A percentile compares a stretch with the other conserved stretches of the same genome.
Conservation (phyloP, 371 early-diverging fungal genomes). For the Actinomucor elegans region DNA sequence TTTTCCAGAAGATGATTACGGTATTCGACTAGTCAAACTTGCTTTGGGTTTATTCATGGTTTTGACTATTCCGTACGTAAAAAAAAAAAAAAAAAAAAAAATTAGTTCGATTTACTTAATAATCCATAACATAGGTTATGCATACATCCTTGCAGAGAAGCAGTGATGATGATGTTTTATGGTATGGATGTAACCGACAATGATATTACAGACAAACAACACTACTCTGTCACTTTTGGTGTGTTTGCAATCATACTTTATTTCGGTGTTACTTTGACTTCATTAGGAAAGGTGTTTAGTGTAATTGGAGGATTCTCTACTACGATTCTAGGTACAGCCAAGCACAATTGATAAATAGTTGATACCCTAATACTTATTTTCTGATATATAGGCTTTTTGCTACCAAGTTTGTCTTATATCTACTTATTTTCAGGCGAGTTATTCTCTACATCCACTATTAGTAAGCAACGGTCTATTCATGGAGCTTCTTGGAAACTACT, state of each 20-base stretch:
- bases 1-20: constrained; percentile 45
- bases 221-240: constrained; percentile 35
- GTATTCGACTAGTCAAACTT: constrained; percentile 50
- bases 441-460: constrained; percentile 13
- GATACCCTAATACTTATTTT: background rate
- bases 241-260: constrained; percentile 38
- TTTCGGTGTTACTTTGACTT: constrained; percentile 44
- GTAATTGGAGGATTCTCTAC: constrained; percentile 59
- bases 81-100: too few species aligned
- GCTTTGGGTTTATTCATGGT: constrained; percentile 49
- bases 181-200: constrained; percentile 26
- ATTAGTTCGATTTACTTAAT: too few species aligned
- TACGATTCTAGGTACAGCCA: constrained; percentile 35
- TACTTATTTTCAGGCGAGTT: constrained; percentile 30
- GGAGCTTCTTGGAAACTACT: constrained; percentile 24
- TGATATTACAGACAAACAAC: constrained; percentile 38
- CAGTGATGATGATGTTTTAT: constrained; percentile 44
- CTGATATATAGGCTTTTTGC: constrained; percentile 25
- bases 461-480: background rate
- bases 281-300: constrained; percentile 52
- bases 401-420: constrained; percentile 45
- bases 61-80: constrained; percentile 45
- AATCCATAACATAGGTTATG: constrained; percentile 28
- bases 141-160: constrained; percentile 54
- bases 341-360: background rate